These are phyloP conservation scores for Metschnikowia similis DNA, from an alignment of 805 yeast genomes.

Conservation along the genomic window DNA sequence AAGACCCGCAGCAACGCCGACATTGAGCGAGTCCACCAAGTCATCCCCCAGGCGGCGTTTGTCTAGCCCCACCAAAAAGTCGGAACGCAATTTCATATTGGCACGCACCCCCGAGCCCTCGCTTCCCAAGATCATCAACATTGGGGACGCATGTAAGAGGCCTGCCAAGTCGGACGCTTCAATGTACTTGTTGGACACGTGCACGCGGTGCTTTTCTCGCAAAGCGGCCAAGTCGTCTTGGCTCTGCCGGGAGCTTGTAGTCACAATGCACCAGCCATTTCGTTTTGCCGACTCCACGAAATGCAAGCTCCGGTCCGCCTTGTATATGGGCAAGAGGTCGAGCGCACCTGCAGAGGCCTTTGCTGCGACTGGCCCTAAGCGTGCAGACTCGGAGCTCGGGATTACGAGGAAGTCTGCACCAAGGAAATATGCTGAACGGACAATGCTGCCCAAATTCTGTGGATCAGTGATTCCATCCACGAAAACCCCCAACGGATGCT, in stretches of 20 bases:
- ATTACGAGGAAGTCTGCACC: conserved; percentile 78
- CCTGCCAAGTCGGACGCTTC: conserved; percentile 41
- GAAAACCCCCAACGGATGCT: conserved; percentile 63
- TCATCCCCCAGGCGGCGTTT: conserved; percentile 27
- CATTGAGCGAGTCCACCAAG: conserved; percentile 76
- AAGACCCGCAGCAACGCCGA: conserved; percentile 83
- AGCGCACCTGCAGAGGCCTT: conserved; percentile 84
- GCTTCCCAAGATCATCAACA: conserved; percentile 72
- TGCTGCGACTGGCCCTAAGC: conserved; percentile 69
- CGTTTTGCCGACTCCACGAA: conserved; percentile 54
- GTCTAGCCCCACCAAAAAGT: conserved; percentile 42
- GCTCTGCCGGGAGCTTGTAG: conserved; percentile 46
- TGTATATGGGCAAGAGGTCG: conserved; percentile 63
- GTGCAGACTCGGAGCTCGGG: conserved; percentile 68
- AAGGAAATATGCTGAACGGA: conserved; percentile 73
- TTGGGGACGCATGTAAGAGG: conserved; percentile 50
- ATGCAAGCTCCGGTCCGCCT: conserved; percentile 52
- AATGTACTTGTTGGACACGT: conserved; percentile 31
- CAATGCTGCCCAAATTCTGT: conserved; percentile 79
- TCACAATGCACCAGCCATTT: conserved; percentile 69
- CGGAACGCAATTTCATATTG: conserved; percentile 55
- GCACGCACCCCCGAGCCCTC: conserved; percentile 83
- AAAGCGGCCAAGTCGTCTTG: conserved; percentile 20
- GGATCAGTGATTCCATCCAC: conserved; percentile 83
- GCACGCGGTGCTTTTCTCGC: conserved; percentile 25